Evolutionary conservation across 192 early-diverging fungal genomes (phyloP).

Genomic region (Gonapodya sp.): DNA sequence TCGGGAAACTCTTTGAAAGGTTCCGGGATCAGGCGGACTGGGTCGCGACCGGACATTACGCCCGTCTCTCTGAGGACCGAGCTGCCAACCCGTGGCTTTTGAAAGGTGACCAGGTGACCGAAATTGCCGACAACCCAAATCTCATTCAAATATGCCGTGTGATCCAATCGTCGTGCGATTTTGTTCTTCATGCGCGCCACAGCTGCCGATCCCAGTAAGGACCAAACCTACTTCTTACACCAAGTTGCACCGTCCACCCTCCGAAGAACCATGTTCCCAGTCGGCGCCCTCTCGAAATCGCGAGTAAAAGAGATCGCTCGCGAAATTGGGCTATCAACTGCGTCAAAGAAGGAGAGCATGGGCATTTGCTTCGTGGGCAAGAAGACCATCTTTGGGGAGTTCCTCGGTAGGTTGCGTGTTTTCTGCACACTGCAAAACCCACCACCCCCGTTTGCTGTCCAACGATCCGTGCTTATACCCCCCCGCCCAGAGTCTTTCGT

Average conservation of each 20-base stretch:
- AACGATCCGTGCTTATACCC: slow-evolving; percentile 55
- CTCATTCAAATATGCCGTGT: too few relatives aligned
- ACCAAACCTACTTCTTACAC: slow-evolving; percentile 91
- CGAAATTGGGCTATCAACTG: slow-evolving; percentile 39
- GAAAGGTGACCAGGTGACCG: too few relatives aligned
- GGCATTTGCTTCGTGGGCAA: slow-evolving; percentile 95
- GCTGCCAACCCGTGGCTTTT: slow-evolving; percentile 20
- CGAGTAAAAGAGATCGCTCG: slow-evolving; percentile 63
- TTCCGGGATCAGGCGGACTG: slow-evolving; percentile 46
- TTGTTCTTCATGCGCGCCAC: neutral
- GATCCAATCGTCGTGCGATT: too few relatives aligned
- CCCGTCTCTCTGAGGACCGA: slow-evolving; percentile 23
- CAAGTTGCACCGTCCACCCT: slow-evolving; percentile 41
- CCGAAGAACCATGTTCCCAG: slow-evolving; percentile 60
- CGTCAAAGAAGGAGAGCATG: slow-evolving; percentile 79
- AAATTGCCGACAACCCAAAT: too few relatives aligned
- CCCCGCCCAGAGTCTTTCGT: slow-evolving; percentile 54
- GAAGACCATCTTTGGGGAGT: slow-evolving; percentile 60
- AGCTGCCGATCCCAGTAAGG: slow-evolving; percentile 65
- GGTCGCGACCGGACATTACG: slow-evolving; percentile 45
- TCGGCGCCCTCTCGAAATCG: slow-evolving; percentile 63
- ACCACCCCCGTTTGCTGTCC: slow-evolving; percentile 26
- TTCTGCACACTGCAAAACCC: slow-evolving; percentile 19
- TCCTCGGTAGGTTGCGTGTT: slow-evolving; percentile 44
- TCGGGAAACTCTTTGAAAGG: slow-evolving; percentile 70